Percentiles rank a stretch among this genome's conserved stretches.
These are phyloP conservation scores for Kalmanozyma brasiliensis DNA, from an alignment of 1,284 basidiomycete genomes.

Conservation along the genomic window DNA sequence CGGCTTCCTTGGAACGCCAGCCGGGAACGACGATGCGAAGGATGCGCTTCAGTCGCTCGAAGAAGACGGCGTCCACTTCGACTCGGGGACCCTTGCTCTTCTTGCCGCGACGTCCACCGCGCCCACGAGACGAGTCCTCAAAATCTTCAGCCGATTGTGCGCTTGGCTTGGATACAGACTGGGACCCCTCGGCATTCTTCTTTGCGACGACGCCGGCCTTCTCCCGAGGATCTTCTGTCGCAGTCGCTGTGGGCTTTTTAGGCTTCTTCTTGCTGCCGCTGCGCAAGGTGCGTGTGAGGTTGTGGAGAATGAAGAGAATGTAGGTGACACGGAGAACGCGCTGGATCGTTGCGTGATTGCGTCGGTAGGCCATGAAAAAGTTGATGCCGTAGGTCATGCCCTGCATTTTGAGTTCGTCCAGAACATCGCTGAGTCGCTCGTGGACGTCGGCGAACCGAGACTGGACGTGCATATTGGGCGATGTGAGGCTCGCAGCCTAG, in stretches of 20 bases:
- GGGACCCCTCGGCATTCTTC: constrained; percentile 18
- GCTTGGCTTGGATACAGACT: constrained; percentile 14
- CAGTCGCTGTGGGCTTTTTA: constrained; percentile 20
- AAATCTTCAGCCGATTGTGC: constrained; percentile 13
- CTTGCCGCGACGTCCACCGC: constrained; percentile 41
- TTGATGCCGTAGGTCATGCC: constrained; percentile 51
- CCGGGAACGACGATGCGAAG: constrained; percentile 89
- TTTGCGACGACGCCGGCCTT: constrained; percentile 27
- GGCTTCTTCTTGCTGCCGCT: constrained; percentile 51
- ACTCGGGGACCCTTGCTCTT: constrained; percentile 58
- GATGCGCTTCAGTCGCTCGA: constrained; percentile 80
- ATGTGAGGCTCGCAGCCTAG: neutral
- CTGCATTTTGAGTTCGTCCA: constrained; percentile 57
- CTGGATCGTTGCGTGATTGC: constrained; percentile 61
- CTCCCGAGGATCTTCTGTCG: constrained; percentile 18
- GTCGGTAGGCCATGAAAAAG: constrained; percentile 53
- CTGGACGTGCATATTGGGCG: constrained; percentile 56
- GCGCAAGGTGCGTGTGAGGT: constrained; percentile 46
- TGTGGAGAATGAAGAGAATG: constrained; percentile 52
- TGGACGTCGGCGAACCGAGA: no score
- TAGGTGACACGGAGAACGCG: constrained; percentile 52
- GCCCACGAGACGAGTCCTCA: constrained; percentile 41
- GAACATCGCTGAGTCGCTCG: constrained; percentile 36
- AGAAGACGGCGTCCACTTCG: constrained; percentile 89
- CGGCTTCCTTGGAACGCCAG: constrained; percentile 83